Conservation (phyloP, 441 rosid genomes). For the Oxalis stricta region DNA sequence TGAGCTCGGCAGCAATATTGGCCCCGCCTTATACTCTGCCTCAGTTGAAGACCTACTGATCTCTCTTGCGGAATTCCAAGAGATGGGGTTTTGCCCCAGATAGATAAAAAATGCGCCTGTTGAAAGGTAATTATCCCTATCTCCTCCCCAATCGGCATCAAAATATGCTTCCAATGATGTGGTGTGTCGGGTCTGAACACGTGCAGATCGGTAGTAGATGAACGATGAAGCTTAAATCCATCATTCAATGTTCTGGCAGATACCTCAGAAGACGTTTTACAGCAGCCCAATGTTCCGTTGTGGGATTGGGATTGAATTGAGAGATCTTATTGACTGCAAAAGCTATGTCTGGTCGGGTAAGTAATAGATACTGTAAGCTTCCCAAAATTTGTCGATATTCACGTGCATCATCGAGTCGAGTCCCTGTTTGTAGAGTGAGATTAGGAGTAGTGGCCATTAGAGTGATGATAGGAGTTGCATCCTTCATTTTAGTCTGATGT, state of each 20-base stretch:
- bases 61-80: background rate
- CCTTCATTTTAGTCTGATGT: background rate
- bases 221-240: no score
- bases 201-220: no score
- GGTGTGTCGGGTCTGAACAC: background rate
- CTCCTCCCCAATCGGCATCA: background rate
- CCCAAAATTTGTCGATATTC: background rate
- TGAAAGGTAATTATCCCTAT: background rate
- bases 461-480: background rate
- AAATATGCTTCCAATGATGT: background rate
- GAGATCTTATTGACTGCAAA: no score
- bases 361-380: no score
- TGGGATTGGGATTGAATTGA: no score
- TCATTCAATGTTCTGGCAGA: background rate
- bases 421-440: background rate
- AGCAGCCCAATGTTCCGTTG: background rate
- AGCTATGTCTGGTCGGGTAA: no score
- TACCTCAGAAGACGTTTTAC: background rate
- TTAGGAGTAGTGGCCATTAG: background rate
- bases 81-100: background rate
- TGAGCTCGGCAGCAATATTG: background rate
- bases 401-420: background rate
- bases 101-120: background rate
- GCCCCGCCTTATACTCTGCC: no score
- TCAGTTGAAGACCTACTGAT: no score